Conservation (phyloP, 140 eudicot species). For the Anethum foeniculum region DNA sequence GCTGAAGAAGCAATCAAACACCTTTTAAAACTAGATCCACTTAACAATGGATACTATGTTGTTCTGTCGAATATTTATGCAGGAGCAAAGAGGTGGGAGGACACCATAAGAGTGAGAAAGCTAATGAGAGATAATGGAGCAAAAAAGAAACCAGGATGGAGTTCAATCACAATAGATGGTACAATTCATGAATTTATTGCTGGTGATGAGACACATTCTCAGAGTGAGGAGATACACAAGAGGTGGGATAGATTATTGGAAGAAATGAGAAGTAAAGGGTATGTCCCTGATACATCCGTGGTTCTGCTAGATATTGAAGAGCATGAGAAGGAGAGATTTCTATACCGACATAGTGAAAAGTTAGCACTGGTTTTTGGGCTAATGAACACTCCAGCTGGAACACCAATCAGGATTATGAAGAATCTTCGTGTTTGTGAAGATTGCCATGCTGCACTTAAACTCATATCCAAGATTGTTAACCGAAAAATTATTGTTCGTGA, state of each 20-base stretch:
- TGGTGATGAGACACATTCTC: conserved; percentile 35
- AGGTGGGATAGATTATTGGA: conserved; percentile 30
- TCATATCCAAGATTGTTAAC: conserved; percentile 36
- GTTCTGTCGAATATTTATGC: conserved; percentile 45
- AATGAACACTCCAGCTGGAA: conserved; percentile 29
- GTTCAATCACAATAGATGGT: conserved; percentile 32
- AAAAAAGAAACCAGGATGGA: conserved; percentile 40
- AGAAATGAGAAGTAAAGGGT: conserved; percentile 33
- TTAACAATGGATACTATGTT: conserved; percentile 42
- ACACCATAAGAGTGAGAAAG: conserved; percentile 40
- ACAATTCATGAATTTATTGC: conserved; percentile 47
- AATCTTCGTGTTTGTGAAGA: conserved; percentile 60
- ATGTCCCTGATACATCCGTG: conserved; percentile 43
- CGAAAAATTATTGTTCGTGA: conserved; percentile 46
- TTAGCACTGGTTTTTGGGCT: conserved; percentile 46
- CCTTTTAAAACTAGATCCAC: conserved; percentile 39
- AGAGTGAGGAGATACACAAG: conserved; percentile 22
- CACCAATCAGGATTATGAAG: conserved; percentile 42
- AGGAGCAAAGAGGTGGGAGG: conserved; percentile 49
- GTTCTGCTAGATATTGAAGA: conserved; percentile 44
- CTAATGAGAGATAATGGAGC: conserved; percentile 42
- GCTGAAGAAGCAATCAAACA: conserved; percentile 52
- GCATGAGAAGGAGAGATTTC: conserved; percentile 31
- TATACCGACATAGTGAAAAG: conserved; percentile 49
- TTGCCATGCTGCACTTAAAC: conserved; percentile 46